Base-by-base conservation (phyloP, 371 early-diverging fungal species). In the Entomophthora muscae region DNA sequence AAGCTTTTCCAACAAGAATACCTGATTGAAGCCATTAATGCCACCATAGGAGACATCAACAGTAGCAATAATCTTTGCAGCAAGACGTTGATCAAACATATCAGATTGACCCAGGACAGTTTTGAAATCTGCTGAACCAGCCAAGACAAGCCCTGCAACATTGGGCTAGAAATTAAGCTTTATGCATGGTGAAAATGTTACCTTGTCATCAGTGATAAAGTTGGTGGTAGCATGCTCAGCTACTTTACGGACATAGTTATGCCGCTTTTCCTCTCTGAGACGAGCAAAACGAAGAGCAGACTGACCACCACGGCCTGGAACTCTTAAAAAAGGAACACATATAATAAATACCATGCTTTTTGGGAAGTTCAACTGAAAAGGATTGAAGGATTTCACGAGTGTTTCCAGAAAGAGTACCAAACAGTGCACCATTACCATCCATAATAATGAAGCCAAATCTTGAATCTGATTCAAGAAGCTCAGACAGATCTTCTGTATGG, bases 21-120 rank as follows among this genome's bases (percentile, higher is more conserved):
- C 62, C 42, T 75, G 92, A 72, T 99, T 98, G 77, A 99, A 94
- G 5, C 99, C 99, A 76, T 98, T 97, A 70, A 98, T 98, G 60
- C 98, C 99, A 69, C 99, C 99, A 71, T 99, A 99, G 52, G 93
- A 92, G 5, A 98, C 98, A 75, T 99, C 99, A 1, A 99, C 93
- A 57, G 93, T 74, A 71, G 90, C 92, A 67, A 99, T 78, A 57
- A 99, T 79, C 74, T 93, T 95, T 62, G 82, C 83, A 66, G 79
- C 79, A 51, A 99, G 80, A 68, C 98, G 86, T 63, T 76, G 85
- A 73, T 98, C 98, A 68, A 99, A 91, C 76, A 98, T 74, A 68
- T 95, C 97, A 28, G 94, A 93, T 70, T 90, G 88, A 2, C 83
- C 77, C 61, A 99, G 74, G 68, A 95, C 98, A 26, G 91, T 91